Conservation (phyloP, 1,139 yeast species). For the Pneumocystis oryctolagi region DNA sequence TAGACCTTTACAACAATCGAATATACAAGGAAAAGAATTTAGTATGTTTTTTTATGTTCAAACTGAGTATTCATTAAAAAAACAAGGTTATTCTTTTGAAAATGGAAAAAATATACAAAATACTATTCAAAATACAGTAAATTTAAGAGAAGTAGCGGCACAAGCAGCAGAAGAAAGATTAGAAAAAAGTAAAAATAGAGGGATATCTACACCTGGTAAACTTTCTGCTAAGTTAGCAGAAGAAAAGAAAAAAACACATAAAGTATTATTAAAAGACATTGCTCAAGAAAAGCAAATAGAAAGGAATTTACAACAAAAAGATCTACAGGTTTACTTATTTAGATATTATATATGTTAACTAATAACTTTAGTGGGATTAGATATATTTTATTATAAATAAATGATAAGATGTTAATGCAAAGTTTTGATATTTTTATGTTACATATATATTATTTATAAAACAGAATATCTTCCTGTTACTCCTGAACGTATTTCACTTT, state of each 20-base stretch:
- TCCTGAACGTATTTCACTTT: slow-evolving; percentile 10
- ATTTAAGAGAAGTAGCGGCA: background rate
- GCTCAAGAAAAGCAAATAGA: background rate
- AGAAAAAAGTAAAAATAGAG: background rate
- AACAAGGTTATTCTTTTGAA: background rate
- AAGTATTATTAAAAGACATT: background rate
- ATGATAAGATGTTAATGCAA: background rate
- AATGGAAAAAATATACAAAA: background rate
- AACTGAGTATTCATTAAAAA: background rate
- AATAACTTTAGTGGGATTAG: slow-evolving; percentile 1
- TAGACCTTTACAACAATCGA: background rate
- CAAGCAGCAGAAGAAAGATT: background rate
- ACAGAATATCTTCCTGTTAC: slow-evolving; percentile 16
- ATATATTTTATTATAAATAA: background rate
- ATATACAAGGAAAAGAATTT: background rate
- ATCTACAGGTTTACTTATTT: background rate
- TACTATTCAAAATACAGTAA: background rate
- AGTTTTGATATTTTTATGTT: background rate
- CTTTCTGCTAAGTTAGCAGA: background rate
- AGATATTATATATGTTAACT: background rate
- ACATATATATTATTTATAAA: slow-evolving; percentile 14
- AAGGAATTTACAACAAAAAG: background rate
- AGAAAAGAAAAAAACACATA: background rate
- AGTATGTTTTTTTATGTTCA: background rate
- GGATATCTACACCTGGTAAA: background rate